Evolutionary conservation across 306 rosid species (phyloP).

Genomic region (Vigna mungo): DNA sequence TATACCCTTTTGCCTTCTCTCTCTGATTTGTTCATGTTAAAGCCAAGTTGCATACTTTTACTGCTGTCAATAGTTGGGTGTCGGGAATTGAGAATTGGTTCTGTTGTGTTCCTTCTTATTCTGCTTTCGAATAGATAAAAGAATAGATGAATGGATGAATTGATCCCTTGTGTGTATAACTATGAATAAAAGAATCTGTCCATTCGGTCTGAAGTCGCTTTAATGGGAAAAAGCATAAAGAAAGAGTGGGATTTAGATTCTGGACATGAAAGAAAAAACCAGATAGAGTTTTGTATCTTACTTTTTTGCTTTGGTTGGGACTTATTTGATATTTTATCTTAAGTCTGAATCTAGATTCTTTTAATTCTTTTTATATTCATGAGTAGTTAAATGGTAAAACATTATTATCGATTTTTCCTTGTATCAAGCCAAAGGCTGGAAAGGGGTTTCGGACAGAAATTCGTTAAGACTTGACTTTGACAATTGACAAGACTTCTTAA

Average conservation of each 20-base stretch:
- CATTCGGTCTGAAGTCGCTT: constrained; percentile 32
- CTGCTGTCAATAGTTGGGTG: not conserved
- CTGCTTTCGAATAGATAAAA: not conserved
- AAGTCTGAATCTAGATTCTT: constrained; percentile 26
- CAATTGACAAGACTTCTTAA: constrained; percentile 14
- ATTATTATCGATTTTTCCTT: constrained; percentile 6
- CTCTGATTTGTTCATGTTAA: not conserved
- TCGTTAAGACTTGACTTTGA: not conserved
- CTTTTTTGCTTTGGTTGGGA: constrained; percentile 18
- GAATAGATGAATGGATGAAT: not conserved
- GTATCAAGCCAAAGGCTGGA: constrained; percentile 30
- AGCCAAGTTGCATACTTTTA: not conserved
- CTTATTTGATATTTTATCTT: not conserved
- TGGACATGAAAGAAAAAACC: not conserved
- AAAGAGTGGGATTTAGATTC: constrained; percentile 16
- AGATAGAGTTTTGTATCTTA: constrained; percentile 23
- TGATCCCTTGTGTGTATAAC: constrained; percentile 18
- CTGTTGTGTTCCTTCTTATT: not conserved
- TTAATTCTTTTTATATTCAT: not conserved
- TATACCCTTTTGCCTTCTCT: constrained; percentile 26
- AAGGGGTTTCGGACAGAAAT: constrained; percentile 9
- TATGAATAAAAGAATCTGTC: not conserved
- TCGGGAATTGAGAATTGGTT: not conserved
- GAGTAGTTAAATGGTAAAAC: not conserved
- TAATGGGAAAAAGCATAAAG: constrained; percentile 39